Conservation (phyloP, 257 asterid genomes). For the Anisodus acutangulus region DNA sequence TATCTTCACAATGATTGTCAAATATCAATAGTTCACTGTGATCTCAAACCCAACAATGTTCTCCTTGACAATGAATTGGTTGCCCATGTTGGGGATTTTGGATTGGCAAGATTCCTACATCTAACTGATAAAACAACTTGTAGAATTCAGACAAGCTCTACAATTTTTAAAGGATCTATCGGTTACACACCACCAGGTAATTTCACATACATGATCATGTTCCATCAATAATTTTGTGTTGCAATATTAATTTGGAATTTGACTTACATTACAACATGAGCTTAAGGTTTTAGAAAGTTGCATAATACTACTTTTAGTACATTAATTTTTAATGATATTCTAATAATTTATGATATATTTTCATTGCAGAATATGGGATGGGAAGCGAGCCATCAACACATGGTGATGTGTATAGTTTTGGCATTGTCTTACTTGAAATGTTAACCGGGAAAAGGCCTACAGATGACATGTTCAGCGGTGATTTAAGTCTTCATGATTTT, state of each 20-base stretch:
- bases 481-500: conserved; percentile 27
- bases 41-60: neutral
- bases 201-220: neutral
- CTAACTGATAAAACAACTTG: neutral
- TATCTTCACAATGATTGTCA: neutral
- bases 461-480: neutral
- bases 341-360: neutral
- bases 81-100: neutral
- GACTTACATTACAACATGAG: neutral
- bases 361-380: conserved; percentile 37
- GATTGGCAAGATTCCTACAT: neutral
- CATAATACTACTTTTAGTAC: neutral
- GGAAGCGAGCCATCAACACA: conserved; percentile 21
- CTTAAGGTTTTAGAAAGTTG: neutral
- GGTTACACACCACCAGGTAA: neutral
- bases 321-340: neutral
- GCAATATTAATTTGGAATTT: too few relatives aligned
- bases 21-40: neutral
- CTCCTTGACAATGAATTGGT: neutral
- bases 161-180: neutral
- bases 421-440: conserved; percentile 41
- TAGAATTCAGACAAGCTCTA: neutral
- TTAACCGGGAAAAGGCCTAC: conserved; percentile 37
- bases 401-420: conserved; percentile 41
- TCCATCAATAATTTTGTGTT: too few relatives aligned